Percentiles rank a stretch among this genome's conserved stretches.
These are phyloP conservation scores for Puya raimondii DNA, from an alignment of 176 grass and related monocot genomes.

Conservation along the genomic window DNA sequence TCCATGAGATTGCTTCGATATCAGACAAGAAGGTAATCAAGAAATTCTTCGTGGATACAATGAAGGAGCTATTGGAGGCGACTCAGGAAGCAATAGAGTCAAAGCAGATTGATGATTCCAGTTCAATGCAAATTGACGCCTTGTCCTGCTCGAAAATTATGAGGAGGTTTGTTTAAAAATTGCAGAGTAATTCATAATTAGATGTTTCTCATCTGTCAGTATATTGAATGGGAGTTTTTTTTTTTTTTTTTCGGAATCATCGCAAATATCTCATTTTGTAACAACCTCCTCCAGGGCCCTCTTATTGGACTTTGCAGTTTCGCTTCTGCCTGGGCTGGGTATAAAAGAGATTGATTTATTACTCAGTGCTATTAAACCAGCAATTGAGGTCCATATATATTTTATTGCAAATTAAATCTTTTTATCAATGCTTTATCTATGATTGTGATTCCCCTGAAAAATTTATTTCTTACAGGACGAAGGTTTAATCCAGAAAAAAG, in stretches of 20 bases:
- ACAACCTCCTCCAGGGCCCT: slow-evolving; percentile 44
- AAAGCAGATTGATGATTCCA: slow-evolving; percentile 37
- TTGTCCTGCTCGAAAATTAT: slow-evolving; percentile 29
- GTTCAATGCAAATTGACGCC: slow-evolving; percentile 54
- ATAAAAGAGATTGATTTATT: slow-evolving; percentile 57
- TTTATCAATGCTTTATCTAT: slow-evolving; percentile 1
- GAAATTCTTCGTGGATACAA: slow-evolving; percentile 49
- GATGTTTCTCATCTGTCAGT: background rate
- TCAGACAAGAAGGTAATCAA: slow-evolving; percentile 62
- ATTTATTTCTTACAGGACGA: slow-evolving; percentile 56
- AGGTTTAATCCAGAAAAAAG: slow-evolving; percentile 81
- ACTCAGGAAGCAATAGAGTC: slow-evolving; percentile 58
- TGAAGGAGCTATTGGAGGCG: slow-evolving; percentile 61
- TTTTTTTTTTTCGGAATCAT: slow-evolving; percentile 16
- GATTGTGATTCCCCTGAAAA: slow-evolving; percentile 1
- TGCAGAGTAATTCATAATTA: slow-evolving; percentile 1
- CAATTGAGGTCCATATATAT: slow-evolving; percentile 56
- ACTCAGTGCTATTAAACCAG: slow-evolving; percentile 78
- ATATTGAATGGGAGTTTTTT: background rate
- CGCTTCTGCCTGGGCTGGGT: slow-evolving; percentile 75
- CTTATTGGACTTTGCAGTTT: slow-evolving; percentile 71
- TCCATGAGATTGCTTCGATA: slow-evolving; percentile 75
- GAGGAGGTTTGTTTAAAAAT: slow-evolving; percentile 34
- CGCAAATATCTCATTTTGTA: slow-evolving; percentile 11
- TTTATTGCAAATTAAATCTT: slow-evolving; percentile 19